Evolutionary conservation across 331 rosid species (phyloP).

Genomic region (Prunus yedoensis): DNA sequence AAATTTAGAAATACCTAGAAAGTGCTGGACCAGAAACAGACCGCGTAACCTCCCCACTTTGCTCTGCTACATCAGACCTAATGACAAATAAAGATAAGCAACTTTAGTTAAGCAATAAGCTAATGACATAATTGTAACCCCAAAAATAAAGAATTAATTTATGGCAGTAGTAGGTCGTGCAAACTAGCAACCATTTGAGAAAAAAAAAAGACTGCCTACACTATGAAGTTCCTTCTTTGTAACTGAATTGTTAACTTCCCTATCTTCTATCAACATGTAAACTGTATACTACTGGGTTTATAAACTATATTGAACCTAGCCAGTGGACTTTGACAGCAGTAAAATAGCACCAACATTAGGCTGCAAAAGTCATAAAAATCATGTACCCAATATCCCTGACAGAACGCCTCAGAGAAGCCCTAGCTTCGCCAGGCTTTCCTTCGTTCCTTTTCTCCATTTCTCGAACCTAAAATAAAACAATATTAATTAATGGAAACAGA

Average conservation of each 20-base stretch:
- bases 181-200: not conserved
- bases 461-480: slow-evolving; percentile 54
- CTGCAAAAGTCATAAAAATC: not conserved
- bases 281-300: no score
- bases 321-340: not conserved
- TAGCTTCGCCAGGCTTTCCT: slow-evolving; percentile 99
- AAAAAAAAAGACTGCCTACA: no score
- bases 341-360: slow-evolving; percentile 7
- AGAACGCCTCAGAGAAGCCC: slow-evolving; percentile 86
- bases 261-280: not conserved
- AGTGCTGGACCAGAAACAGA: slow-evolving; percentile 68
- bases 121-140: not conserved
- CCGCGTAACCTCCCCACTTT: slow-evolving; percentile 79
- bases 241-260: not conserved
- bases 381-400: slow-evolving; percentile 83
- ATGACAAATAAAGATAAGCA: slow-evolving; percentile 9
- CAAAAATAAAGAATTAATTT: not conserved
- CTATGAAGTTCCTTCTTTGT: not conserved
- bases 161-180: not conserved
- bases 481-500: slow-evolving; percentile 24
- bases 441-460: slow-evolving; percentile 98
- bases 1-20: slow-evolving; percentile 40
- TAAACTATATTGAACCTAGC: not conserved
- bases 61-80: slow-evolving; percentile 90
- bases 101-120: not conserved